Evolutionary conservation across 2,329 filamentous ascomycete species (phyloP).

Genomic region (Colletotrichum phormii): DNA sequence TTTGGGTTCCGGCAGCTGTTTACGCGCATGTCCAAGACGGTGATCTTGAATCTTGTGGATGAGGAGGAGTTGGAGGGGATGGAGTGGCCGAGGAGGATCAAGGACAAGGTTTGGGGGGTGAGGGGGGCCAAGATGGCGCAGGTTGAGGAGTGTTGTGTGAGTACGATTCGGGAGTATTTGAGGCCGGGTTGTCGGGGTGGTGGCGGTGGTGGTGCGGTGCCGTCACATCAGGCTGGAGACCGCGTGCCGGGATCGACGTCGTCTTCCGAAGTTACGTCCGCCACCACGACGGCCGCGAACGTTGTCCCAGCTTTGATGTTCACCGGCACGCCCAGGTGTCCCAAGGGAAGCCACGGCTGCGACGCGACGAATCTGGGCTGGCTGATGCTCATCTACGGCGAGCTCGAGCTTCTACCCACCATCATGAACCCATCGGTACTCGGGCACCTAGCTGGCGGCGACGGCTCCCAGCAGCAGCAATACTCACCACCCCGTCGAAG

Average conservation of each 20-base stretch:
- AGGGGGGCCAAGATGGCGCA: slow-evolving; percentile 63
- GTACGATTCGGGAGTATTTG: slow-evolving; percentile 59
- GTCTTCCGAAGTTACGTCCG: background rate
- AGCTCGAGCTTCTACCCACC: slow-evolving; percentile 56
- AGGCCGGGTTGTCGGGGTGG: slow-evolving; percentile 23
- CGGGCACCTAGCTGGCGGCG: background rate
- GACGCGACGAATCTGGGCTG: slow-evolving; percentile 66
- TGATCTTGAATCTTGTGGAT: slow-evolving; percentile 57
- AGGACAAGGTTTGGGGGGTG: slow-evolving; percentile 61
- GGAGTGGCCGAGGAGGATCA: slow-evolving; percentile 59
- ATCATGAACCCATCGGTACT: slow-evolving; percentile 49
- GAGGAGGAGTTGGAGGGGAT: slow-evolving; percentile 56
- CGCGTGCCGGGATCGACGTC: background rate
- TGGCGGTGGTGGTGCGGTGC: too few species aligned
- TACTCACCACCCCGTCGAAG: slow-evolving; percentile 48
- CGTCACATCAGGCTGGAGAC: background rate
- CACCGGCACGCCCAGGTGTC: slow-evolving; percentile 58
- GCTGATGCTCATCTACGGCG: slow-evolving; percentile 63
- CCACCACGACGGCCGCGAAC: background rate
- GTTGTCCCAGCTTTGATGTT: slow-evolving; percentile 43
- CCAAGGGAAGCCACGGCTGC: slow-evolving; percentile 61
- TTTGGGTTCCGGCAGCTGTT: slow-evolving; percentile 64
- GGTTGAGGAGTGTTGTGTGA: slow-evolving; percentile 58
- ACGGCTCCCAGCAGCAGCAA: slow-evolving; percentile 35
- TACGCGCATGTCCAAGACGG: slow-evolving; percentile 60